These are phyloP conservation scores for Phytophthora aleatoria DNA, from an alignment of 352 stramenopile genomes.

Conservation along the genomic window DNA sequence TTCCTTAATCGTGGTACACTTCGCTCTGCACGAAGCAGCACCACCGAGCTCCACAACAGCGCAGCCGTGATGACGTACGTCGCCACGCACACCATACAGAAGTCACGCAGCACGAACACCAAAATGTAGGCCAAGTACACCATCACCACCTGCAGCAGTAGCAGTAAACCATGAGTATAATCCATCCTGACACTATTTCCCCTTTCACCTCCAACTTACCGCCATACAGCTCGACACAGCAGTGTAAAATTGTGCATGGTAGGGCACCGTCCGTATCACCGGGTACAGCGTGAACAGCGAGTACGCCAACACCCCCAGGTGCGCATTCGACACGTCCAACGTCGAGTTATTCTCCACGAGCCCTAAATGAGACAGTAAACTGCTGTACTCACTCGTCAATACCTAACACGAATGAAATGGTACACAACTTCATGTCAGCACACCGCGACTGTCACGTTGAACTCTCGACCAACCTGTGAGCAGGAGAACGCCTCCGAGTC, in stretches of 20 bases:
- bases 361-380: constrained; percentile 45
- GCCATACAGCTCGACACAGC: constrained; percentile 37
- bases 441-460: neutral
- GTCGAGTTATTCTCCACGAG: constrained; percentile 44
- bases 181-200: neutral
- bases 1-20: neutral
- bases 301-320: constrained; percentile 54
- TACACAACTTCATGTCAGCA: neutral
- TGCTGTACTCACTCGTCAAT: constrained; percentile 63
- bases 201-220: constrained; percentile 24
- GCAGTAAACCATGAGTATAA: constrained; percentile 2
- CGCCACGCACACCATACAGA: constrained; percentile 61
- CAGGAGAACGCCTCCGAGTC: constrained; percentile 61
- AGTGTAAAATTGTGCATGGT: constrained; percentile 55
- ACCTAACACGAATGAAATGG: constrained; percentile 33
- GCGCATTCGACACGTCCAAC: constrained; percentile 55
- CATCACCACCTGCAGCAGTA: constrained; percentile 40
- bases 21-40: constrained; percentile 29
- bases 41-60: constrained; percentile 53
- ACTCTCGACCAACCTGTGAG: constrained; percentile 39
- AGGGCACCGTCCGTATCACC: constrained; percentile 38
- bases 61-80: constrained; percentile 55
- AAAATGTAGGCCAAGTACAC: constrained; percentile 65
- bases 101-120: constrained; percentile 54
- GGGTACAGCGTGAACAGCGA: constrained; percentile 56